Conservation (phyloP, 2,329 filamentous ascomycete species). For the Monilinia fructicola region DNA sequence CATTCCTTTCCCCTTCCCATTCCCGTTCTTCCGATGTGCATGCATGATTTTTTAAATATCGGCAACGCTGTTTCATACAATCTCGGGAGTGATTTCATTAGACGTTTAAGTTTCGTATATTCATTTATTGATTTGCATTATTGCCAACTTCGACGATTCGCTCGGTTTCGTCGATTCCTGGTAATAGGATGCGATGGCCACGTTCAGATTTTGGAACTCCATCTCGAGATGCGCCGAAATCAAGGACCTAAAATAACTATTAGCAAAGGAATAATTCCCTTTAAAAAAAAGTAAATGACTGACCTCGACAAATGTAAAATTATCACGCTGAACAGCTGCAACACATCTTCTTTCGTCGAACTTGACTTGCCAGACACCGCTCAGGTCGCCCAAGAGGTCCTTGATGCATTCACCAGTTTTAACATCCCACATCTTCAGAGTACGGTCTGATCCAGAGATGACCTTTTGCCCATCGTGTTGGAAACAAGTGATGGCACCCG, state of each 20-base stretch:
- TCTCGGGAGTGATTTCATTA: slow-evolving; percentile 18
- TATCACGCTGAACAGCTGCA: slow-evolving; percentile 90
- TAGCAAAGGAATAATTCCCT: slow-evolving; percentile 13
- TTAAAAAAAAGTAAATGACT: slow-evolving; percentile 41
- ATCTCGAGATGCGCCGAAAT: slow-evolving; percentile 92
- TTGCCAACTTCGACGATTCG: slow-evolving; percentile 16
- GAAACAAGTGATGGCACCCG: slow-evolving; percentile 96
- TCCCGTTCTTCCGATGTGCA: slow-evolving; percentile 5
- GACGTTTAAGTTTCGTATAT: slow-evolving; percentile 16
- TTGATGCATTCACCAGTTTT: slow-evolving; percentile 87
- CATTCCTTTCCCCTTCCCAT: slow-evolving; percentile 25
- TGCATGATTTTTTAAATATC: slow-evolving; percentile 1
- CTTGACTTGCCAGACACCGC: slow-evolving; percentile 98
- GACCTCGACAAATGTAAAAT: slow-evolving; percentile 94
- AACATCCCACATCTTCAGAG: slow-evolving; percentile 98
- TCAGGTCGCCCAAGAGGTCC: slow-evolving; percentile 88
- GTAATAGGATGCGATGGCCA: slow-evolving; percentile 68
- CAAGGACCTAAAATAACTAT: slow-evolving; percentile 71
- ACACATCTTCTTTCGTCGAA: slow-evolving; percentile 96
- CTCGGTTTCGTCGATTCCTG: slow-evolving; percentile 28
- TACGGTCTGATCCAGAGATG: slow-evolving; percentile 92
- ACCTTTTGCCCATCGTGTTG: slow-evolving; percentile 97
- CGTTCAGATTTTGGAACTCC: slow-evolving; percentile 75
- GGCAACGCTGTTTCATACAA: slow-evolving; percentile 6
- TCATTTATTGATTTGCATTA: slow-evolving; percentile 18